Conservation (phyloP, 257 asterid species). For the Mitragyna speciosa region DNA sequence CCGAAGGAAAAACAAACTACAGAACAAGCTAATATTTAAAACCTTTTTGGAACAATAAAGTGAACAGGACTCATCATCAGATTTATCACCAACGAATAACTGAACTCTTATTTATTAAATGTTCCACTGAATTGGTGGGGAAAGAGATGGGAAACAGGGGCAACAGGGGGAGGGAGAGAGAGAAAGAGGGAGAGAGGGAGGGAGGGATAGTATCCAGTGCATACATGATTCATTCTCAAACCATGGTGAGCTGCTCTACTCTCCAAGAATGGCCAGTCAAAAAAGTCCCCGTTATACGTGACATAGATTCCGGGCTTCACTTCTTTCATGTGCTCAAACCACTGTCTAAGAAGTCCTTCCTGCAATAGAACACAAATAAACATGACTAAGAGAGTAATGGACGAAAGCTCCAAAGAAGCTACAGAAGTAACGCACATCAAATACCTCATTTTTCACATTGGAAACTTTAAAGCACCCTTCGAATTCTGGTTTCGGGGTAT, state of each 20-base stretch:
- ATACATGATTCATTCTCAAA: constrained; percentile 68
- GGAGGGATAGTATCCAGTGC: constrained; percentile 18
- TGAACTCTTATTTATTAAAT: background rate
- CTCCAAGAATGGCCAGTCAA: constrained; percentile 99
- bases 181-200: background rate
- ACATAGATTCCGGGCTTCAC: constrained; percentile 94
- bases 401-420: background rate
- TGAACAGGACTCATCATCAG: background rate
- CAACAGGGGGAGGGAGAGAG: background rate
- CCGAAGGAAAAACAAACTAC: background rate
- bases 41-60: background rate
- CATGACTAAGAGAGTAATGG: background rate
- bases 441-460: constrained; percentile 92
- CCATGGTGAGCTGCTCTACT: constrained; percentile 87
- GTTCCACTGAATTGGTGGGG: background rate
- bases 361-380: constrained; percentile 25
- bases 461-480: constrained; percentile 87
- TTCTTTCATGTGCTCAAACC: constrained; percentile 95
- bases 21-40: too few relatives aligned
- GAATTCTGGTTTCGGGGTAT: constrained; percentile 95
- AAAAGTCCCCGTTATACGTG: constrained; percentile 96
- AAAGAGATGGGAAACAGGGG: too few relatives aligned
- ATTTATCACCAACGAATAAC: background rate
- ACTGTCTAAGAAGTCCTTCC: constrained; percentile 77
- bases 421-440: constrained; percentile 9